phyloP scores from a whole-genome alignment of 1,139 yeast genomes.

The Maudiozyma humilis region DNA sequence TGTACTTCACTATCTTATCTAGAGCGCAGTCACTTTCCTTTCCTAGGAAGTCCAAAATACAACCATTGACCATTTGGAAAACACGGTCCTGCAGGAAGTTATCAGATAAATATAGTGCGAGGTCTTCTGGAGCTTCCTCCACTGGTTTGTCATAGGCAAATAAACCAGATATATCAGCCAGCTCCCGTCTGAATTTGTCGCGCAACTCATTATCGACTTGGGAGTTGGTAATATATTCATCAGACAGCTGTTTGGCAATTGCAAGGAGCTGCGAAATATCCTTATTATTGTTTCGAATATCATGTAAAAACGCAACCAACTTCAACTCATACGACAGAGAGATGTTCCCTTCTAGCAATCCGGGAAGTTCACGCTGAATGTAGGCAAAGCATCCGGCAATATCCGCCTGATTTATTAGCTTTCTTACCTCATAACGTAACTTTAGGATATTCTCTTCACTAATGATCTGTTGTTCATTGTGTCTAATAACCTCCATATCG shows the following conservation, averaged over 20 bases:
- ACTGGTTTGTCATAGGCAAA: conserved; percentile 46
- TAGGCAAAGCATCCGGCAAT: conserved; percentile 42
- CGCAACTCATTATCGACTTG: conserved; percentile 18
- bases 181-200: conserved; percentile 29
- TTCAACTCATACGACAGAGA: conserved; percentile 46
- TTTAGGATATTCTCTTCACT: conserved; percentile 37
- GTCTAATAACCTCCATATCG: conserved; percentile 22
- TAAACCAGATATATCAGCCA: conserved; percentile 41
- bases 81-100: conserved; percentile 28
- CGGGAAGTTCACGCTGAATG: conserved; percentile 40
- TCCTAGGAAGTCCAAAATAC: conserved; percentile 21
- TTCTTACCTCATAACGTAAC: conserved; percentile 46
- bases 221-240: conserved; percentile 31
- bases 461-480: conserved; percentile 26
- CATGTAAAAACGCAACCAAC: conserved; percentile 40
- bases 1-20: conserved; percentile 26
- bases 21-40: conserved; percentile 26
- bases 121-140: conserved; percentile 25
- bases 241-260: conserved; percentile 42
- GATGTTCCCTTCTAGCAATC: conserved; percentile 36
- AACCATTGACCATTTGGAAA: conserved; percentile 25
- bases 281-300: conserved; percentile 34
- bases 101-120: conserved; percentile 20
- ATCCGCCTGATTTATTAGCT: conserved; percentile 39
- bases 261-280: conserved; percentile 33